Percentiles rank a stretch among this genome's conserved stretches.
Evolutionary conservation across 192 early-diverging fungal species (phyloP).

Genomic region (Rhizophagus clarus): DNA sequence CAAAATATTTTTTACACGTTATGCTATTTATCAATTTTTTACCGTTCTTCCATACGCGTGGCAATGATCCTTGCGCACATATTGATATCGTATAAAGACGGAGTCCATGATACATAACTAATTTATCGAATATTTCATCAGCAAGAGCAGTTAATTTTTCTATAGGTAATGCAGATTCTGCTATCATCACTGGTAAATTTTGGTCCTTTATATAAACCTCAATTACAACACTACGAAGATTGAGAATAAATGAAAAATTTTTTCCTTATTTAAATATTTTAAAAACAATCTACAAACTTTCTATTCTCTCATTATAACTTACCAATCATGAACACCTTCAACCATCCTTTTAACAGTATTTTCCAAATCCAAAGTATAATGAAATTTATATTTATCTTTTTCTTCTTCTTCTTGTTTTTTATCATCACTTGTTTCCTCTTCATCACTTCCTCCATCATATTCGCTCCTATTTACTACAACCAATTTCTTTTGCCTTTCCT

Average conservation of each 20-base stretch:
- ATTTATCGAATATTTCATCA: slow-evolving; percentile 54
- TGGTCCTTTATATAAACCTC: slow-evolving; percentile 70
- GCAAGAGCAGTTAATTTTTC: slow-evolving; percentile 55
- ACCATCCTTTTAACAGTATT: slow-evolving; percentile 35
- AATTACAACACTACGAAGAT: slow-evolving; percentile 55
- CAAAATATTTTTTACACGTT: slow-evolving; percentile 65
- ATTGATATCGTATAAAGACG: slow-evolving; percentile 62
- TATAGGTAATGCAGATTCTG: slow-evolving; percentile 59
- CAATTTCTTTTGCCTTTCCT: background rate
- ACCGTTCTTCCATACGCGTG: slow-evolving; percentile 72
- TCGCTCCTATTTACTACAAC: slow-evolving; percentile 30
- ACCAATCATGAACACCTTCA: slow-evolving; percentile 42
- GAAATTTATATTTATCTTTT: slow-evolving; percentile 37
- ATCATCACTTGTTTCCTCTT: slow-evolving; percentile 40
- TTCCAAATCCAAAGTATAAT: slow-evolving; percentile 43
- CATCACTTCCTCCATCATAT: slow-evolving; percentile 39
- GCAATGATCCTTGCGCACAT: slow-evolving; percentile 60
- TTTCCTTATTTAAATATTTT: background rate
- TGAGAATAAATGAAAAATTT: background rate
- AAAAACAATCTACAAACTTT: background rate
- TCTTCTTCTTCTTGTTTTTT: slow-evolving; percentile 38
- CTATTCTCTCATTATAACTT: slow-evolving; percentile 23
- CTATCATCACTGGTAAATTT: slow-evolving; percentile 71
- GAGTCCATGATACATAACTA: slow-evolving; percentile 64
- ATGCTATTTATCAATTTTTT: slow-evolving; percentile 66